A percentile compares a stretch with the other conserved stretches of the same genome.
These are phyloP conservation scores for Fusarium verticillioides DNA, from an alignment of 2,329 filamentous ascomycete genomes.

Conservation along the genomic window DNA sequence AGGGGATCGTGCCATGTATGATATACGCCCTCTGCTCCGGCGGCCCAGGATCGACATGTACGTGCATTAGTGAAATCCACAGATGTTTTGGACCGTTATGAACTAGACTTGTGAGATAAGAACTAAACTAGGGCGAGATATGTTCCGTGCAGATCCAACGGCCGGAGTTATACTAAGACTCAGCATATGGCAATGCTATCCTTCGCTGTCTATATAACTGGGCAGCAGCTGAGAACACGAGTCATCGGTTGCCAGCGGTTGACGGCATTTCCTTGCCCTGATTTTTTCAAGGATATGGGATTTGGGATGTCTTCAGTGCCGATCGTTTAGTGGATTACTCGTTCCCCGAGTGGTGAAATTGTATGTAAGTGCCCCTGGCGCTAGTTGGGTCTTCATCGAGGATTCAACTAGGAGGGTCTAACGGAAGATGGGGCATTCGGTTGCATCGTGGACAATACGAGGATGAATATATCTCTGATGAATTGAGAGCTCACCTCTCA, in stretches of 20 bases:
- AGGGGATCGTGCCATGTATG: not conserved
- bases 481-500: not conserved
- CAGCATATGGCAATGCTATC: not conserved
- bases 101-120: not conserved
- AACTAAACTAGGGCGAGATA: not conserved
- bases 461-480: rapidly evolving
- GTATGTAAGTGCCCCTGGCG: not conserved
- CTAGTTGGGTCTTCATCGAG: conserved; percentile 1
- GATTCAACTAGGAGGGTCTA: not conserved
- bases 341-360: conserved; percentile 3
- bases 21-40: conserved; percentile 14
- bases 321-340: not conserved
- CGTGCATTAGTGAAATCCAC: conserved; percentile 12
- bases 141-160: not conserved
- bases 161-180: not conserved
- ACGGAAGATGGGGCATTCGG: conserved; percentile 1
- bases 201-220: not conserved
- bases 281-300: not conserved
- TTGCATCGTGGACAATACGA: not conserved
- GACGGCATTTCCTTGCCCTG: not conserved
- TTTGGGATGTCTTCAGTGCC: not conserved
- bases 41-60: conserved; percentile 7
- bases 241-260: conserved; percentile 7
- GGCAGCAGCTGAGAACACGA: not conserved
- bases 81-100: not conserved